Evolutionary conservation across 1,284 basidiomycete genomes (phyloP), one percentile per base, ranked within the genome.

Genomic region (Cystobasidiaceae sp.): DNA sequence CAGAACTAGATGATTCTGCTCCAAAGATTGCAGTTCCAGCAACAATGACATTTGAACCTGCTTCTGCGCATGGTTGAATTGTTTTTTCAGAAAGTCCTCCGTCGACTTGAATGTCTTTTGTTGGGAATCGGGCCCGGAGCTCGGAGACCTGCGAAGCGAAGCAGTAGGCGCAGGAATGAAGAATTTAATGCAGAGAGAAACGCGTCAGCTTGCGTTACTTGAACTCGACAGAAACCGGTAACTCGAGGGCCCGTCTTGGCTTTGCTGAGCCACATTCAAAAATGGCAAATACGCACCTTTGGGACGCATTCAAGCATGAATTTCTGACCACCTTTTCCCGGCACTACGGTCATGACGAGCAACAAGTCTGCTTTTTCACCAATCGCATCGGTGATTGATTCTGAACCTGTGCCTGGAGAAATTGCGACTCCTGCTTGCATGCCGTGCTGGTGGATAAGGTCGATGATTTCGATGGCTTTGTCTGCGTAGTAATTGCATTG

Each of bases 41-140:
- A 13, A 99, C 96, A 69, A 98, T 92, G 69, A 99, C 93, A 75
- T 99, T 99, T 76, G 92, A 90, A 41, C 92, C 91, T 48, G 94
- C 94, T 68, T 91, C 80, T 2, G 94, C 93, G 74, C 96, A 98
- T 60, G 83, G 81, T 73, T 85, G 88, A 67, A 97, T 85, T 9
- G 93, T 98, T 72, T 88, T 88, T 6, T 90, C 89, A 4, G 91
- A 89, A 17, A 99, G 90, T 39, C 96, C 96, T 39, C 96, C 96
- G 77, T 99, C 96, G 58, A 99, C 96, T 78, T 99, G 86, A 69
- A 99, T 96, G 75, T 98, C 89, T 76, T 89, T 89, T 64, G 88
- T 81, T 3, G 92, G 92, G 80, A 96, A 98, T 27, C 93, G 85
- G 19, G 83, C 81, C 19, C 96, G 86, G 57, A 99, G 85, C 74